Evolutionary conservation across 495 filamentous ascomycete species (phyloP).

Genomic region (Neurospora hispaniola): DNA sequence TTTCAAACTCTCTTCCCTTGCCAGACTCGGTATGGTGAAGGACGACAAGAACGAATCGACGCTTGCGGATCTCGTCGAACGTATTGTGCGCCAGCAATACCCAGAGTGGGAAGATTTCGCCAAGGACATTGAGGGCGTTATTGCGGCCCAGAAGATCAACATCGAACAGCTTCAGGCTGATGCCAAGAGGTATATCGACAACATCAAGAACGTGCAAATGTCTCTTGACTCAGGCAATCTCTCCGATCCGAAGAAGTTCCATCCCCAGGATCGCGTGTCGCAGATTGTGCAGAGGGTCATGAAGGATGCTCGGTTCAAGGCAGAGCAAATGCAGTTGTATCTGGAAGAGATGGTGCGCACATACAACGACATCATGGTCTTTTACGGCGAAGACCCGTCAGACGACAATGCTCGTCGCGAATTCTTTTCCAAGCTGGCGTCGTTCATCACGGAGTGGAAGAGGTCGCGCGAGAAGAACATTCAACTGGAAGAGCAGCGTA

Average conservation of each 20-base stretch:
- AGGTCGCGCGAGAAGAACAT: constrained; percentile 90
- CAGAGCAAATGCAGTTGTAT: constrained; percentile 90
- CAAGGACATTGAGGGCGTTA: constrained; percentile 74
- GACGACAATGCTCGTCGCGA: constrained; percentile 93
- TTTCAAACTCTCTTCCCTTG: constrained; percentile 95
- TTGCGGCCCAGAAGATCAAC: constrained; percentile 83
- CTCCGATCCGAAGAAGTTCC: constrained; percentile 94
- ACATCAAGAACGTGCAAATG: constrained; percentile 83
- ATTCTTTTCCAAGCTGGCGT: constrained; percentile 92
- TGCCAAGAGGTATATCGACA: constrained; percentile 90
- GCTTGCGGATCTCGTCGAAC: constrained; percentile 93
- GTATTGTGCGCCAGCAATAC: constrained; percentile 92
- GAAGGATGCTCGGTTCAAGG: constrained; percentile 94
- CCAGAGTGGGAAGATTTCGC: constrained; percentile 87
- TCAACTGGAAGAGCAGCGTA: constrained; percentile 66
- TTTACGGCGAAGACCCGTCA: constrained; percentile 87
- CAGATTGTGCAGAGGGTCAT: constrained; percentile 86
- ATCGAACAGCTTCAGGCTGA: constrained; percentile 84
- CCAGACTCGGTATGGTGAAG: constrained; percentile 91
- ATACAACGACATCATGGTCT: constrained; percentile 92
- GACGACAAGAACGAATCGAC: constrained; percentile 97
- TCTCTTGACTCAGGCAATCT: constrained; percentile 90
- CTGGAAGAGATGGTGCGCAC: constrained; percentile 84
- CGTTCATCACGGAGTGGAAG: constrained; percentile 91
- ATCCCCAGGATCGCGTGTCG: constrained; percentile 89